phyloP scores from a whole-genome alignment of 192 early-diverging fungal species.

The Podila epicladia region DNA sequence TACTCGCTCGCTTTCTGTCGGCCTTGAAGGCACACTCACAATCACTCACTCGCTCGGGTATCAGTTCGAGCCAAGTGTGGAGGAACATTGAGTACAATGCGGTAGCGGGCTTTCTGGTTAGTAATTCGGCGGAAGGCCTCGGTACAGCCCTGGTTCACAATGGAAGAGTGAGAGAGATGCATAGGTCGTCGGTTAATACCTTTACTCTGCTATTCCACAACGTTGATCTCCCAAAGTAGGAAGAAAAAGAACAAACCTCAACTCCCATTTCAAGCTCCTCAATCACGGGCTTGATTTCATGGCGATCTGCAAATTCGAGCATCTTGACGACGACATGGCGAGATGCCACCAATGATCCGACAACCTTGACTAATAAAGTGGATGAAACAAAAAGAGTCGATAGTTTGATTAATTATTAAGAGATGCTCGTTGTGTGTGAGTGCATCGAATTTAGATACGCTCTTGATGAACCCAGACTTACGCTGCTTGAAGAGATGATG shows the following conservation, averaged over 20 bases:
- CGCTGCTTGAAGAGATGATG: slow-evolving; percentile 33
- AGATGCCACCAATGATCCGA: slow-evolving; percentile 74
- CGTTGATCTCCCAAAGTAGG: too few relatives aligned
- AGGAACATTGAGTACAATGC: slow-evolving; percentile 67
- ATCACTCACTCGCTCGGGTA: neutral
- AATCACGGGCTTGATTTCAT: slow-evolving; percentile 73
- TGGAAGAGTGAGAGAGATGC: slow-evolving; percentile 4
- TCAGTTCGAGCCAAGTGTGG: slow-evolving; percentile 13
- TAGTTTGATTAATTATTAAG: too few relatives aligned
- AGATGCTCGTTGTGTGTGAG: too few relatives aligned
- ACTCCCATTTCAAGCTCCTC: slow-evolving; percentile 67
- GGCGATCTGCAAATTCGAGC: slow-evolving; percentile 73
- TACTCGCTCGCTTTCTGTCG: too few relatives aligned
- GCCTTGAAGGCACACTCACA: too few relatives aligned
- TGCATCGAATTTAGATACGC: too few relatives aligned
- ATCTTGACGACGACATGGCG: slow-evolving; percentile 67
- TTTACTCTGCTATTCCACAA: neutral
- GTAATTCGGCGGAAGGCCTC: slow-evolving; percentile 67
- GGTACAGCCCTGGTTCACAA: slow-evolving; percentile 53
- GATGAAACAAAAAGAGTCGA: too few relatives aligned
- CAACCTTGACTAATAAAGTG: slow-evolving; percentile 48
- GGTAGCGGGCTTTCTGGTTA: slow-evolving; percentile 68
- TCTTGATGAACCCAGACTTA: slow-evolving; percentile 6
- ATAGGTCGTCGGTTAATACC: neutral
- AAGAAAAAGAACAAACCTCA: slow-evolving; percentile 1